Evolutionary conservation across 148 eudicot genomes (phyloP), one percentile per base, ranked within the genome.

Genomic region (Polygonum aviculare): DNA sequence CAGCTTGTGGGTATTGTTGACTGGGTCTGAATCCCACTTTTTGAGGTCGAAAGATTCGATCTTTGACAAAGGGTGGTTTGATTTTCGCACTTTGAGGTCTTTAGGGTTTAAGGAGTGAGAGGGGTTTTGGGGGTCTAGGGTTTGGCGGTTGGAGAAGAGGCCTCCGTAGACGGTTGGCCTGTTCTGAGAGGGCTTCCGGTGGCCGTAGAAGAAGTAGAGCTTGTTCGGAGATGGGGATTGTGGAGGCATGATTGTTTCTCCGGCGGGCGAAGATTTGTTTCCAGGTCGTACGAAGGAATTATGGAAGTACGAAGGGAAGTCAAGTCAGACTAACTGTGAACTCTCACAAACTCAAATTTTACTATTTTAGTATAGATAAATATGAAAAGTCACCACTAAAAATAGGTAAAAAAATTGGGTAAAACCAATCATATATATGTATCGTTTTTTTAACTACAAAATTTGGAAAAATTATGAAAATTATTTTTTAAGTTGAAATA

Each of bases 111-210:
- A 47, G 49, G 78, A 76, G 73, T 44, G 41, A 45, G 50, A 41
- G 14, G 75, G 75, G 54, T 72, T 74, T 73, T 72, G 45, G 65
- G 89, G 87, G 85, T 85, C 84, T 63, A 77, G 33, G 75, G 89
- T 83, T 69, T 76, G 85, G 79, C 98, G 98, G 78, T 90, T 94
- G 86, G 97, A 80, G 88, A 94, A 91, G 45, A 85, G 83, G 63
- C 95, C 98, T 19, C 98, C 98, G 74, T 75, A 82, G 65, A 91
- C 95, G 65, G 89, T 92, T 80, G 97, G 97, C 55, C 90, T 81
- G 83, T 89, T 87, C 38, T 82, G 93, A 48, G 93, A 83, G 41
- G 98, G 92, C 7, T 87, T 87, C 16, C 96, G 85, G 88, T 88
- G 92, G 86, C 93, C 93, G 76, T 81, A 85, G 82, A 79, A 90